A percentile compares a stretch with the other conserved stretches of the same genome.
Evolutionary conservation across 106 monocot genomes (phyloP).

Genomic region (Iris macrosiphon): DNA sequence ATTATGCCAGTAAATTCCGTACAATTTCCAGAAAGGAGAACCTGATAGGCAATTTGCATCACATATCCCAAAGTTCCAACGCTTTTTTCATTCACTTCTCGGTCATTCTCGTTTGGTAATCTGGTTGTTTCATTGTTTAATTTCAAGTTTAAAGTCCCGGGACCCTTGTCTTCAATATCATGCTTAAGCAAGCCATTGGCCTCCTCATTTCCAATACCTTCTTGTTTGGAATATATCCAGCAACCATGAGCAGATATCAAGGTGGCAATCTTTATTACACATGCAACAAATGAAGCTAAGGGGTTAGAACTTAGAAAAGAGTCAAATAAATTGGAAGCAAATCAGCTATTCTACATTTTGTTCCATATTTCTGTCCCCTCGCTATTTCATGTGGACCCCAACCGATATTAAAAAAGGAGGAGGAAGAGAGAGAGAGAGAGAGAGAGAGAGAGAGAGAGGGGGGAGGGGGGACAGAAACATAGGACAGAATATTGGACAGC

Average conservation of each 20-base stretch:
- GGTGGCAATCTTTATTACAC: too few relatives aligned
- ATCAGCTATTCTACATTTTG: too few relatives aligned
- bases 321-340: too few relatives aligned
- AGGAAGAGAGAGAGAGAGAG: too few relatives aligned
- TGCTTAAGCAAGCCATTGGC: background rate
- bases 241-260: slow-evolving; percentile 51
- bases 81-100: too few relatives aligned
- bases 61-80: slow-evolving; percentile 32
- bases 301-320: background rate
- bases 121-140: background rate
- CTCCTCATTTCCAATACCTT: slow-evolving; percentile 7
- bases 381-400: too few relatives aligned
- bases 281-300: background rate
- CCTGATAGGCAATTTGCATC: slow-evolving; percentile 64
- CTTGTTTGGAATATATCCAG: slow-evolving; percentile 24
- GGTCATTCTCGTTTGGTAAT: background rate
- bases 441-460: too few relatives aligned
- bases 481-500: too few relatives aligned
- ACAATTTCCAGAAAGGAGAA: slow-evolving; percentile 1
- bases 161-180: background rate
- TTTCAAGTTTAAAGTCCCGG: background rate
- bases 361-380: too few relatives aligned
- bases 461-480: too few relatives aligned
- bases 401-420: too few relatives aligned
- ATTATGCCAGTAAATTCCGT: background rate